Conservation (phyloP, 1,284 basidiomycete genomes). For the Leucoagaricus sp. region DNA sequence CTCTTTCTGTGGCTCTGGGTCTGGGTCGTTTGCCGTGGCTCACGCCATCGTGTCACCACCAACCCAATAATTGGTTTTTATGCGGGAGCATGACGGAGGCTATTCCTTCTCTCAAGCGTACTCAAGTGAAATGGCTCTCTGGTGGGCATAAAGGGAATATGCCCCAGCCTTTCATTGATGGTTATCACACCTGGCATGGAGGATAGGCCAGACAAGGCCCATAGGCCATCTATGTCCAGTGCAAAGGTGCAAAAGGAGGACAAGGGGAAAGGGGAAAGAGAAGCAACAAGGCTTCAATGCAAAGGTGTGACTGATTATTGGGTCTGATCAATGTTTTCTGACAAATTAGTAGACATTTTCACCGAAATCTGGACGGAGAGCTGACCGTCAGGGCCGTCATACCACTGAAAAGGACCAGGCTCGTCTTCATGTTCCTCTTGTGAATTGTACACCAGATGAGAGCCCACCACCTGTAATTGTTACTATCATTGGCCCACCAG, state of each 20-base stretch:
- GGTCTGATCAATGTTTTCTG: too few species aligned
- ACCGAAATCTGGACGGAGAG: slow-evolving; percentile 84
- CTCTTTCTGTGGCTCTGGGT: too few species aligned
- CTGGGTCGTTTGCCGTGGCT: too few species aligned
- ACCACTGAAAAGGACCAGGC: slow-evolving; percentile 95
- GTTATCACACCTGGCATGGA: too few species aligned
- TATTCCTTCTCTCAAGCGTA: too few species aligned
- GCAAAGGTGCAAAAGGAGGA: slow-evolving; percentile 78
- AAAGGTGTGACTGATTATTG: slow-evolving; percentile 60
- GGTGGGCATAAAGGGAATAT: too few species aligned
- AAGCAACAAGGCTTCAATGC: slow-evolving; percentile 83
- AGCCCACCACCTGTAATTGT: slow-evolving; percentile 94
- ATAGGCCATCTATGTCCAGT: slow-evolving; percentile 74
- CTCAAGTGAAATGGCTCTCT: too few species aligned
- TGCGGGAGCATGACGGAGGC: too few species aligned
- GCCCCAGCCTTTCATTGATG: too few species aligned
- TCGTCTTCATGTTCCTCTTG: slow-evolving; percentile 92
- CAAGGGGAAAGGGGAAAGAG: slow-evolving; percentile 70
- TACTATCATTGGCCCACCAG: slow-evolving; percentile 96
- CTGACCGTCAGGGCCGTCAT: slow-evolving; percentile 86
- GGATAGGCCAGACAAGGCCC: slow-evolving; percentile 73
- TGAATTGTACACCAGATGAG: slow-evolving; percentile 92
- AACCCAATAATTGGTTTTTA: too few species aligned
- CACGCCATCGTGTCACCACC: too few species aligned
- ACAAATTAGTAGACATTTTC: slow-evolving; percentile 83